Base-by-base conservation (phyloP, 176 grass and related monocot genomes). In the Oryza coarctata region DNA sequence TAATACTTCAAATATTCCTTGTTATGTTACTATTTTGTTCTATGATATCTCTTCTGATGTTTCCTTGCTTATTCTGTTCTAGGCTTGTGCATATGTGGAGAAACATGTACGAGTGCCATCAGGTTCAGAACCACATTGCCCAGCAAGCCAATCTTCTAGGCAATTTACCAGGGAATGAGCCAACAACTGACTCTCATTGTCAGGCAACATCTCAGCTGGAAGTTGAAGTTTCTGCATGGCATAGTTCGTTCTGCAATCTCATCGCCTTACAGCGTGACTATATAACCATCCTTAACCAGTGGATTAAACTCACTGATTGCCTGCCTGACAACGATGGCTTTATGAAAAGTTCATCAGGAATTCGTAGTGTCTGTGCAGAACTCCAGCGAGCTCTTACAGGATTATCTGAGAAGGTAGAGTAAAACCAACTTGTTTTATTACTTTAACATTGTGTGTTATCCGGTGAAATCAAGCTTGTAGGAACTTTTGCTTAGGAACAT, bases 21-120 rank as follows among this genome's bases (percentile, higher is more conserved):
- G 27, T 70, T 49, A 18, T 30, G 45, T 14, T 67, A 9, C 12
- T 73, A 77, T 82, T 82, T 67, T 3, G n/a, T 67, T 78, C 0
- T 36, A 14, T 12, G 23, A 77, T 67, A 49, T 61, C 9, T 82
- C 35, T 58, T 82, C 45, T 86, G 27, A 66, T 0, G 9, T 62
- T 86, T 25, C 64, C 50, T 84, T 75, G n/a, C 40, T 87, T 86
- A n/a, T 87, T 63, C 79, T 77, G 78, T 39, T 49, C 10, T 84
- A 99, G 97, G 57, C 89, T 99, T 28, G 83, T 93, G 40, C 81
- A 94, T 73, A 99, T 99, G 97, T 99, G 97, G 97, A 92, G 85
- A 87, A 91, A 75, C 73, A 96, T 99, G 97, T 80, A 94, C 27
- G 93, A 96, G 77, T 99, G 93, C 65, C 97, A 99, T 86, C 87